These are phyloP conservation scores for Cronartium ribicola DNA, from an alignment of 1,284 basidiomycete species.

Conservation along the genomic window DNA sequence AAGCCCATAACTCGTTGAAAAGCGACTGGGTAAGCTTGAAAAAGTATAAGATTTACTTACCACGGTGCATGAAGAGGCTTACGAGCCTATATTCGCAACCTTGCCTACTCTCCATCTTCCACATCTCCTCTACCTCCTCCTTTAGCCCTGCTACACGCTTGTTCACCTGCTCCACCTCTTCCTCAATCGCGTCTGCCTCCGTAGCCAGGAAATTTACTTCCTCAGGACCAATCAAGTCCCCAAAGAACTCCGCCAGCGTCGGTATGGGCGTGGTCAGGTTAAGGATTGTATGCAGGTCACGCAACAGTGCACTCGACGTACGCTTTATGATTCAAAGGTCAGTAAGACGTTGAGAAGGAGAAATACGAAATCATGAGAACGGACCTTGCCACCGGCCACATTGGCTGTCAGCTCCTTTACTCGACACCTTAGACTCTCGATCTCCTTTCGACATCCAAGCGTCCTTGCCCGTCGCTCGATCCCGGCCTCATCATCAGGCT, in stretches of 20 bases:
- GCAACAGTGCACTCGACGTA: conserved; percentile 60
- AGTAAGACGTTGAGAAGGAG: background rate
- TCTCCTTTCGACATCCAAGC: conserved; percentile 64
- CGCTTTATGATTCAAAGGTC: conserved; percentile 49
- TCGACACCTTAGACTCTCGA: conserved; percentile 61
- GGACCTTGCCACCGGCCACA: conserved; percentile 59
- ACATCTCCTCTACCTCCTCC: conserved; percentile 67
- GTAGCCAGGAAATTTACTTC: conserved; percentile 54
- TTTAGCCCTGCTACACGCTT: conserved; percentile 61
- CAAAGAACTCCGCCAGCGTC: conserved; percentile 43
- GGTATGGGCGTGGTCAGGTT: conserved; percentile 47
- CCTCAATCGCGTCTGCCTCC: conserved; percentile 46
- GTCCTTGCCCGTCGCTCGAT: conserved; percentile 65
- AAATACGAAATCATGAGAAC: conserved; percentile 7
- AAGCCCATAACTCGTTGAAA: conserved; percentile 55
- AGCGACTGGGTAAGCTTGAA: background rate
- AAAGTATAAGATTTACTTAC: conserved; percentile 50
- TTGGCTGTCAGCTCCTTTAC: conserved; percentile 63
- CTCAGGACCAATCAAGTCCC: conserved; percentile 52
- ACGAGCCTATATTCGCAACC: conserved; percentile 78
- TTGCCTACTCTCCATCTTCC: conserved; percentile 56
- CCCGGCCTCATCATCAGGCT: conserved; percentile 59
- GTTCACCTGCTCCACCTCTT: conserved; percentile 65
- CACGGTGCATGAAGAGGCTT: conserved; percentile 93
- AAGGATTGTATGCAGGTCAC: conserved; percentile 48